Evolutionary conservation across 2,329 filamentous ascomycete species (phyloP).

Genomic region (Xylaria sp.): DNA sequence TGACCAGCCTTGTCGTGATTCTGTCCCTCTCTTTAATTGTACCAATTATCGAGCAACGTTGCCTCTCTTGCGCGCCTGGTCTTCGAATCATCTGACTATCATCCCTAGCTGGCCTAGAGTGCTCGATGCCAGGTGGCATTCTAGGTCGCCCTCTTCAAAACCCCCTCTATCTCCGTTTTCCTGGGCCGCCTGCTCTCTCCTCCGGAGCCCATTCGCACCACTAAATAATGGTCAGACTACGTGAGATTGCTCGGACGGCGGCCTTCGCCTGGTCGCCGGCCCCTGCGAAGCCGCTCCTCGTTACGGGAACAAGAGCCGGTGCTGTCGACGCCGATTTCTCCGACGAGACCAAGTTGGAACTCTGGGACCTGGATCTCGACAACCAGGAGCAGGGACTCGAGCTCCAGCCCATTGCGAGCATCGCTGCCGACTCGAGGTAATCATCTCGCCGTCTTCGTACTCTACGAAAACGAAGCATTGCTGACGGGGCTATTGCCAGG

Average conservation of each 20-base stretch:
- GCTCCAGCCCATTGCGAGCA: slow-evolving; percentile 84
- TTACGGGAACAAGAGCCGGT: slow-evolving; percentile 93
- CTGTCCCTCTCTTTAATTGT: slow-evolving; percentile 8
- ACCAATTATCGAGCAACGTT: slow-evolving; percentile 21
- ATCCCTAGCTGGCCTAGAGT: slow-evolving; percentile 51
- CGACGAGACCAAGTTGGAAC: slow-evolving; percentile 93
- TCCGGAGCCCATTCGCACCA: slow-evolving; percentile 28
- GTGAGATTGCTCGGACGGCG: slow-evolving; percentile 96
- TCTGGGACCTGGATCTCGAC: slow-evolving; percentile 93
- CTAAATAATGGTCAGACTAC: slow-evolving; percentile 85
- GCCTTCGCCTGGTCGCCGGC: slow-evolving; percentile 97
- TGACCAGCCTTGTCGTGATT: slow-evolving; percentile 25
- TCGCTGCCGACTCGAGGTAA: slow-evolving; percentile 91
- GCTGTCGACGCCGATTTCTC: slow-evolving; percentile 98
- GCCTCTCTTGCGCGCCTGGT: slow-evolving; percentile 28
- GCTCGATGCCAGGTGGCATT: slow-evolving; percentile 50
- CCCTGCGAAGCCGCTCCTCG: slow-evolving; percentile 80
- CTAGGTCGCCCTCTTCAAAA: slow-evolving; percentile 38
- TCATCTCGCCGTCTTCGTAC: slow-evolving; percentile 7
- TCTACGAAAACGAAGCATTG: slow-evolving; percentile 17
- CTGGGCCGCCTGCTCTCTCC: slow-evolving; percentile 47
- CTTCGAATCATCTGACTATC: slow-evolving; percentile 28
- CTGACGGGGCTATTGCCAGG: slow-evolving; percentile 59
- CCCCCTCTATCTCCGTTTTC: slow-evolving; percentile 20
- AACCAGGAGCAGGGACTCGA: slow-evolving; percentile 80